Base-by-base conservation (phyloP, 106 monocot genomes). In the Apostasia shenzhenica region DNA sequence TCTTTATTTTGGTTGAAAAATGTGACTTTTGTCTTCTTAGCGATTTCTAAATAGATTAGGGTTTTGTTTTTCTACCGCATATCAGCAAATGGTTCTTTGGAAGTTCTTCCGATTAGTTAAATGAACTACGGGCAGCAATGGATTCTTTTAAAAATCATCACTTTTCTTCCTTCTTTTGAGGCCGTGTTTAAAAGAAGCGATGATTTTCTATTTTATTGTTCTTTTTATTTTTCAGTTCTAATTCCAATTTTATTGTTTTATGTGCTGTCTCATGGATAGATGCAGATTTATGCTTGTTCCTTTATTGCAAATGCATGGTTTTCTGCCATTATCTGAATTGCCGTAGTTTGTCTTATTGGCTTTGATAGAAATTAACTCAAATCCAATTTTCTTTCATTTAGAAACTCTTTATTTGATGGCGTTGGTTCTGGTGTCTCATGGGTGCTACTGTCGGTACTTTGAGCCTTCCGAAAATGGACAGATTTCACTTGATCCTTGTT, bases 351-450 rank as follows among this genome's bases (percentile, higher is more conserved):
- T 26, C 26, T 26, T 26, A 26, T 9, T 3, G 61, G 14, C 13
- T 65, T 3, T 6, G 5, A 3, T 5, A 65, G 48, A 66, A 41
- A 51, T 48, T 72, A 45, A 51, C 2, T 10, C 41, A 54, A 45
- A 48, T 43, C 43, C n/a, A 10, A 12, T 38, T 48, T 8, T 10
- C 50, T 26, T 54, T 47, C 14, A 2, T 57, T 45, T 54, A 41
- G 56, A 70, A 62, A n/a, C 39, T n/a, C 42, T 9, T 11, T 57
- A 6, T 48, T 48, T 26, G 10, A 90, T 83, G 85, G 78, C 79
- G 56, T 57, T 69, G 0, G 45, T 76, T 59, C 75, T 83, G 70
- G 83, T 81, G 46, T 83, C 82, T 7, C 61, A 76, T 40, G 49
- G 73, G 50, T 75, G 66, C 64, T 75, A 45, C 53, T 61, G 54